A percentile compares a stretch with the other conserved stretches of the same genome.
These are phyloP conservation scores for Alternaria sp. DNA, from an alignment of 2,329 filamentous ascomycete species.

Conservation along the genomic window DNA sequence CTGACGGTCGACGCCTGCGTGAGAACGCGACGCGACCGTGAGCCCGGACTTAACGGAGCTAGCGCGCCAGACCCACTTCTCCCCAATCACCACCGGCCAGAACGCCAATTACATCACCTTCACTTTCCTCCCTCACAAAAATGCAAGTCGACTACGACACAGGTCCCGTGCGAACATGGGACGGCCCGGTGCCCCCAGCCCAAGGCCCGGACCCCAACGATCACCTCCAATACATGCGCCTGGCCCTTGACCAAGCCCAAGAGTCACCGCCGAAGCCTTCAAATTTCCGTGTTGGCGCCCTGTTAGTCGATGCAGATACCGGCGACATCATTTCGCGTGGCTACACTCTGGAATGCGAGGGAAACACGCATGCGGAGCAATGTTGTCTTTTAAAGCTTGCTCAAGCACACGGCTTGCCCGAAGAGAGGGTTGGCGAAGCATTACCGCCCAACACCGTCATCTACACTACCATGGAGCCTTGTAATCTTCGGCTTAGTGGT, in stretches of 20 bases:
- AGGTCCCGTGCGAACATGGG: slow-evolving; percentile 28
- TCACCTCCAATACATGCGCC: slow-evolving; percentile 64
- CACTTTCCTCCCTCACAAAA: slow-evolving; percentile 13
- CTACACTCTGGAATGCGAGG: slow-evolving; percentile 87
- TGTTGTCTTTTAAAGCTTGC: slow-evolving; percentile 81
- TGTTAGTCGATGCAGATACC: slow-evolving; percentile 69
- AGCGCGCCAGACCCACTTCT: slow-evolving; percentile 3
- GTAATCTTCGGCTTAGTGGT: slow-evolving; percentile 74
- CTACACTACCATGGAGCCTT: slow-evolving; percentile 94
- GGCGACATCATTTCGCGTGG: slow-evolving; percentile 75
- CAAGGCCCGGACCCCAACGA: slow-evolving; percentile 32
- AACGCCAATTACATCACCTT: slow-evolving; percentile 11
- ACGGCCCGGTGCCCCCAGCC: slow-evolving; percentile 24
- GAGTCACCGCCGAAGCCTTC: slow-evolving; percentile 85
- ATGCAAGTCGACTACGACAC: slow-evolving; percentile 26
- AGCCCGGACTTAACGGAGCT: slow-evolving; percentile 34
- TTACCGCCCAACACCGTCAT: slow-evolving; percentile 66
- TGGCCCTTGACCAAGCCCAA: slow-evolving; percentile 76
- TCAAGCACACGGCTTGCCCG: slow-evolving; percentile 47
- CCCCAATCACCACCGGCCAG: neutral
- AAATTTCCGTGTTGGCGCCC: slow-evolving; percentile 93
- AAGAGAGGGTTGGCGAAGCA: slow-evolving; percentile 61
- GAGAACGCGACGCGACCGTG: slow-evolving; percentile 34
- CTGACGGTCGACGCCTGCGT: neutral
- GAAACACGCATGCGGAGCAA: slow-evolving; percentile 97